Evolutionary conservation across 2,329 filamentous ascomycete species (phyloP), one percentile per base, ranked within the genome.

Genomic region (Phialocephala subalpina): DNA sequence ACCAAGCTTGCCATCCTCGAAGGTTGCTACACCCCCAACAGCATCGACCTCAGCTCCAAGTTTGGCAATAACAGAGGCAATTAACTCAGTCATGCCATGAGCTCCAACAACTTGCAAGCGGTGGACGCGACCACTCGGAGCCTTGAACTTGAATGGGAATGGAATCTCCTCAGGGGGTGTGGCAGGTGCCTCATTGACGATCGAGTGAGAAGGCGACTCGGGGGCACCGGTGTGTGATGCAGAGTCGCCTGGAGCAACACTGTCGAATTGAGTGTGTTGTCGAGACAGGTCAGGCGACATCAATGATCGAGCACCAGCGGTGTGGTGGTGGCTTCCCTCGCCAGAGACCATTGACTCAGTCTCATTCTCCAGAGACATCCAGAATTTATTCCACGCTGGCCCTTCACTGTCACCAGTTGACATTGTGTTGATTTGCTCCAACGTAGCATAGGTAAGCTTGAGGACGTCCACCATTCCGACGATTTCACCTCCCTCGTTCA

Each of bases 331-430:
- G 75, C 92, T 92, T 58, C 91, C 92, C 64, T 97, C 93, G 67
- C 94, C 96, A 66, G 96, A 99, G 79, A 98, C 90, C 86, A 97
- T 91, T 1, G 96, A 99, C 80, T 98, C 96, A 16, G 94, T 95
- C 74, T 97, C 89, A 78, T 98, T 89, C 18, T 77, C 88, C 74
- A 99, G 90, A 0, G 96, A 98, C 72, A 98, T 85, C 96, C 96
- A 99, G 82, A 99, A 99, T 80, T 98, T 99, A 83, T 97, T 98
- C 96, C 96, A 99, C 7, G 96, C 96, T 5, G 96, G 96, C 0
- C 96, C 96, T 80, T 99, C 96, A 73, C 89, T 93, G 77, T 97
- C 95, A 49, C 88, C 87, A 61, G 90, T 94, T 47, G 87, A 90
- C 90, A 99, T 98, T 66, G 93, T 94, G 83, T 98, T 98, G 80